phyloP scores from a whole-genome alignment of 345 rosid genomes.

The Lagerstroemia speciosa region DNA sequence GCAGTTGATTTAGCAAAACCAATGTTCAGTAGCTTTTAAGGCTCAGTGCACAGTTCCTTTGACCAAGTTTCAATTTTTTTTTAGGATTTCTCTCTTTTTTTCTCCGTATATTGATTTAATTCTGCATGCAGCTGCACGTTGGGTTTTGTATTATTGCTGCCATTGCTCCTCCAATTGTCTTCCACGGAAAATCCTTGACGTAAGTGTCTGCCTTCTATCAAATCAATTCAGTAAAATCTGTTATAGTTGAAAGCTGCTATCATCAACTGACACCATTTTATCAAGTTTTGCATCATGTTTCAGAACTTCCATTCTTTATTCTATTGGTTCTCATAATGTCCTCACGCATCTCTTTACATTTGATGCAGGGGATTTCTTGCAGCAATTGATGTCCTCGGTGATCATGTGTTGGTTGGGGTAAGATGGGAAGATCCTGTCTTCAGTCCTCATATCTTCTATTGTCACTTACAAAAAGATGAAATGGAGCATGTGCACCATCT shows the following conservation, averaged over 20 bases:
- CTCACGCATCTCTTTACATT: neutral
- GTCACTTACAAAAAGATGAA: neutral
- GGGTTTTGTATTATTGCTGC: slow-evolving; percentile 96
- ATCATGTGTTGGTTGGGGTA: slow-evolving; percentile 75
- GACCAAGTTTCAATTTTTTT: neutral
- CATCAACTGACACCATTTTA: neutral
- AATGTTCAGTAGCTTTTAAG: neutral
- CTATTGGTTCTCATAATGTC: neutral
- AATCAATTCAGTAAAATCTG: neutral
- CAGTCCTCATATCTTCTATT: neutral
- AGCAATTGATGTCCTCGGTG: slow-evolving; percentile 77
- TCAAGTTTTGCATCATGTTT: neutral
- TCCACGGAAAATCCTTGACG: slow-evolving; percentile 95
- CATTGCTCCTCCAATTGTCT: slow-evolving; percentile 92
- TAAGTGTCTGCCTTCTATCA: slow-evolving; percentile 30
- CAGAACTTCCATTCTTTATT: neutral
- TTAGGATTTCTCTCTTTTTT: neutral
- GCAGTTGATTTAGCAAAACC: neutral
- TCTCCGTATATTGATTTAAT: neutral
- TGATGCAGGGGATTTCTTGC: slow-evolving; percentile 83
- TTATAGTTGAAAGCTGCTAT: neutral
- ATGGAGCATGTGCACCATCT: neutral
- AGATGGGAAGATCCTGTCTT: slow-evolving; percentile 11
- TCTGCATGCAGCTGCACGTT: slow-evolving; percentile 62
- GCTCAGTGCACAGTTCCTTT: neutral